These are phyloP conservation scores for Sicyos edulis DNA, from an alignment of 306 rosid species.

Conservation along the genomic window DNA sequence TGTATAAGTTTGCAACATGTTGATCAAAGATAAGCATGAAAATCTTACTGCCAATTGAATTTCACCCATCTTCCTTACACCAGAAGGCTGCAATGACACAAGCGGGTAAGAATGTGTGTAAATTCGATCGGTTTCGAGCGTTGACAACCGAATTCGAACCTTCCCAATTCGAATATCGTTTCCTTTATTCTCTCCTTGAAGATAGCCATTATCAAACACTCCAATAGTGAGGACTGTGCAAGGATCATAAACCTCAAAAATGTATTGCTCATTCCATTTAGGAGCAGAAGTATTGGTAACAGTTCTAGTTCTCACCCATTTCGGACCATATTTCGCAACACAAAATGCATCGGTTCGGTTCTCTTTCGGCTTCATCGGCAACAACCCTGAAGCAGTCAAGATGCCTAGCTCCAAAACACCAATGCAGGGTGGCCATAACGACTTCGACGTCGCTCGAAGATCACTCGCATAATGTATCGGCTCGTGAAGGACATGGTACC, in stretches of 20 bases:
- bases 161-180: conserved; percentile 34
- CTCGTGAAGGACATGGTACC: conserved; percentile 54
- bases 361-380: conserved; percentile 37
- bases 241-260: conserved; percentile 49
- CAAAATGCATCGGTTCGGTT: conserved; percentile 42
- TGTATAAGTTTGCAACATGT: conserved; percentile 33
- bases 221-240: conserved; percentile 43
- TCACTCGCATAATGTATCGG: conserved; percentile 39
- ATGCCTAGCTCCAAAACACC: conserved; percentile 49
- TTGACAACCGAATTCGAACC: conserved; percentile 40
- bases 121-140: conserved; percentile 33
- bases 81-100: conserved; percentile 30
- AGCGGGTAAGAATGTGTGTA: conserved; percentile 47
- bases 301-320: conserved; percentile 51
- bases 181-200: conserved; percentile 26
- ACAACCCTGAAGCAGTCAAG: conserved; percentile 31
- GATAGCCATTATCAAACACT: conserved; percentile 41
- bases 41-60: conserved; percentile 50
- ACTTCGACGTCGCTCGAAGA: conserved; percentile 32
- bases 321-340: conserved; percentile 45
- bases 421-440: conserved; percentile 27
- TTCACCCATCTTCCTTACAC: conserved; percentile 47
- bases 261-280: conserved; percentile 40
- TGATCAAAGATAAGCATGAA: conserved; percentile 36
- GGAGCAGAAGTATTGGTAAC: conserved; percentile 34